A percentile compares a stretch with the other conserved stretches of the same genome.
Evolutionary conservation across 2,329 filamentous ascomycete genomes (phyloP).

Genomic region (Sclerotinia sclerotiorum): DNA sequence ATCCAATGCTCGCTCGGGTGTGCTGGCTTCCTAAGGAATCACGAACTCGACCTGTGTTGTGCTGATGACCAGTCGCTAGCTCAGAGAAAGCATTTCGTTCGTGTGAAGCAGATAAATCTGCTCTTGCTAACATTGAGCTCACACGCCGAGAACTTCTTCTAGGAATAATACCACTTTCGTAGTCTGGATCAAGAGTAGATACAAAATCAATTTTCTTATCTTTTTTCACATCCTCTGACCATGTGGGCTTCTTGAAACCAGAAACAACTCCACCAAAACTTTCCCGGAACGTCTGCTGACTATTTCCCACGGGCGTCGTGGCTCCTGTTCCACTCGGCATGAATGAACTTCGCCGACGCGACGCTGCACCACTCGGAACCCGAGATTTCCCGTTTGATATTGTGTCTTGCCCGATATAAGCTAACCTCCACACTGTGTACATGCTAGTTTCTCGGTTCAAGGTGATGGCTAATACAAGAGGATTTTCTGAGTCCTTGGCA

Average conservation of each 20-base stretch:
- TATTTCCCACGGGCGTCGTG: slow-evolving; percentile 65
- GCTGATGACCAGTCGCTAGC: slow-evolving; percentile 50
- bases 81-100: slow-evolving; percentile 81
- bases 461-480: slow-evolving; percentile 75
- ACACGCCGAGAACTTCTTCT: slow-evolving; percentile 71
- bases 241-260: slow-evolving; percentile 29
- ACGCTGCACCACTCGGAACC: slow-evolving; percentile 42
- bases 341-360: slow-evolving; percentile 60
- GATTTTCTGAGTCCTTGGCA: slow-evolving; percentile 43
- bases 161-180: slow-evolving; percentile 52
- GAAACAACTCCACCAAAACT: slow-evolving; percentile 59
- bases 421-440: slow-evolving; percentile 82
- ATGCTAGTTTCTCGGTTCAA: slow-evolving; percentile 72
- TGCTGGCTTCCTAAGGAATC: slow-evolving; percentile 73
- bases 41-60: slow-evolving; percentile 44
- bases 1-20: slow-evolving; percentile 56
- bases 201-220: slow-evolving; percentile 58
- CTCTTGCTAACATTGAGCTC: slow-evolving; percentile 85
- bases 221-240: slow-evolving; percentile 30
- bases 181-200: slow-evolving; percentile 70
- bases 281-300: slow-evolving; percentile 68
- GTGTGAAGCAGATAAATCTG: slow-evolving; percentile 81
- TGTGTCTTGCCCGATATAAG: slow-evolving; percentile 69
- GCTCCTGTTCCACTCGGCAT: slow-evolving; percentile 70
- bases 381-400: slow-evolving; percentile 44